Base-by-base conservation (phyloP, 331 rosid species). In the Quercus phellos region DNA sequence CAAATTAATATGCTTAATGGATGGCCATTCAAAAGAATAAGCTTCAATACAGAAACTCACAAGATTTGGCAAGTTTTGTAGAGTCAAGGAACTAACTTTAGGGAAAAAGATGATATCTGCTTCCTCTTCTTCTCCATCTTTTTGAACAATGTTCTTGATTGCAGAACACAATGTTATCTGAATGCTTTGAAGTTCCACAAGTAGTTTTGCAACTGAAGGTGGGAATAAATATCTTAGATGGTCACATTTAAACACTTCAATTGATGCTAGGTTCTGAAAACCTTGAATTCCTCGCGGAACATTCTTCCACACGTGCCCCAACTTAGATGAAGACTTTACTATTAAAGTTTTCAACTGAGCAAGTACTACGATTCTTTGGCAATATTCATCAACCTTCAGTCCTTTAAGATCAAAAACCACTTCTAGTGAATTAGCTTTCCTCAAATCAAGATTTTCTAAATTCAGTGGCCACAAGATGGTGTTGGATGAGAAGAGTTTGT, bases 21-120 rank as follows among this genome's bases (percentile, higher is more conserved):
- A 67, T 24, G 84, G 63, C 43, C 61, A 79, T 58, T 75, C 34
- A 4, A 63, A 27, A 29, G 8, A 38, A 72, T n/a, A 18, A 5
- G 12, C 42, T 1, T 61, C 58, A 2, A 51, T 51, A 29, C 60
- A 42, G 7, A 73, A 34, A 8, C 50, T 73, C 46, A 12, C 24
- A 21, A 84, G 80, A 18, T 22, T 22, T 22, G 24, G 24, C 24
- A 22, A 22, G 24, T 22, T 22, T 22, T 22, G 24, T 22, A 22
- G 24, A 22, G 24, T 22, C 24, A 22, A 22, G 24, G 24, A 22
- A 22, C 24, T 22, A 22, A 22, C 24, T 22, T 22, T 22, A 22
- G 24, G 24, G 24, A 22, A 22, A 22, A 22, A 22, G 24, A 22
- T 22, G 24, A 22, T 22, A 22, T 50, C 21, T 2, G 26, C 24